Evolutionary conservation across 495 filamentous ascomycete species (phyloP).

Genomic region (Rusavskia elegans): DNA sequence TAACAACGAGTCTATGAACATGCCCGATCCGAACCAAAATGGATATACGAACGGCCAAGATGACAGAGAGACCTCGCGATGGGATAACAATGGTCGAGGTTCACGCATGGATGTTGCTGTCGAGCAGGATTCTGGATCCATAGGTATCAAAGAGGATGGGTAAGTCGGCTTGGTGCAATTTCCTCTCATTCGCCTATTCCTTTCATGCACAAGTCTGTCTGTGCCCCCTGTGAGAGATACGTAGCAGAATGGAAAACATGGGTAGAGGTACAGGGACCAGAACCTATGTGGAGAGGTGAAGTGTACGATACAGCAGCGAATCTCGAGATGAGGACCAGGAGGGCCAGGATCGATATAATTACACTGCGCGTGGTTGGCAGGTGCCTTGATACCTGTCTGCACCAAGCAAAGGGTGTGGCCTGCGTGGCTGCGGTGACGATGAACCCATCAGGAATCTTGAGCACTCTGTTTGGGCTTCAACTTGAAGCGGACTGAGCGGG

Average conservation of each 20-base stretch:
- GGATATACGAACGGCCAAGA: slow-evolving; percentile 22
- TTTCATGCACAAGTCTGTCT: slow-evolving; percentile 10
- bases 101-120: slow-evolving; percentile 21
- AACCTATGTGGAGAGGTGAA: not conserved
- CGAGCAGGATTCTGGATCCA: slow-evolving; percentile 32
- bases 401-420: too few species aligned
- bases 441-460: too few species aligned
- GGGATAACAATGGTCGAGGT: slow-evolving; percentile 22
- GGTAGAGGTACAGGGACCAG: not conserved
- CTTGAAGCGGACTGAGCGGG: too few species aligned
- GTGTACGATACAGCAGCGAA: too few species aligned
- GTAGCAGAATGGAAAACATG: not conserved
- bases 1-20: not conserved
- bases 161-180: slow-evolving; percentile 43
- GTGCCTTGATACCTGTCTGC: too few species aligned
- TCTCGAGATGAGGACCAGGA: too few species aligned
- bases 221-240: too few species aligned
- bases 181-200: slow-evolving; percentile 13
- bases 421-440: too few species aligned
- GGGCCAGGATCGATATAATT: too few species aligned
- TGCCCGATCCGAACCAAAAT: slow-evolving; percentile 24
- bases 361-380: too few species aligned
- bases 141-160: slow-evolving; percentile 94
- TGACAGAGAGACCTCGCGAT: slow-evolving; percentile 2
- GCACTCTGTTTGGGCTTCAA: too few species aligned